Percentiles rank a stretch among this genome's conserved stretches.
phyloP scores from a whole-genome alignment of 352 stramenopile genomes.

The Sclerospora graminicola region DNA sequence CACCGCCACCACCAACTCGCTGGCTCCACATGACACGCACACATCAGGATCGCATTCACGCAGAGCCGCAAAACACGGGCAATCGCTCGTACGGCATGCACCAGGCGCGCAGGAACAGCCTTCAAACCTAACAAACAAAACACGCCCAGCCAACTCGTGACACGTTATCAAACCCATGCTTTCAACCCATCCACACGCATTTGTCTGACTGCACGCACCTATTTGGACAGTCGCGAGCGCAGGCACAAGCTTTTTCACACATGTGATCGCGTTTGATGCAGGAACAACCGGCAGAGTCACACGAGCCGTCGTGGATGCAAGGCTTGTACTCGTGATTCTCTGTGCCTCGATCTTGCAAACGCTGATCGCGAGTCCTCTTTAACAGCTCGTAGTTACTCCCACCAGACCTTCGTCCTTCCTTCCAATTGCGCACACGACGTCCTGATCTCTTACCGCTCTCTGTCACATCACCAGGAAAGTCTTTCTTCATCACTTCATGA shows the following conservation, averaged over 20 bases:
- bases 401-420: slow-evolving; percentile 18
- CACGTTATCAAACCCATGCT: not conserved
- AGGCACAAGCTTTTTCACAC: slow-evolving; percentile 37
- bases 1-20: slow-evolving; percentile 27
- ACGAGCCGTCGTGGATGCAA: slow-evolving; percentile 61
- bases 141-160: not conserved
- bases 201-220: slow-evolving; percentile 13
- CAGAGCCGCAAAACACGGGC: slow-evolving; percentile 37
- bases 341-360: slow-evolving; percentile 41
- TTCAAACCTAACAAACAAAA: slow-evolving; percentile 25
- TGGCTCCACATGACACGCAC: slow-evolving; percentile 34
- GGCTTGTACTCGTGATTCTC: slow-evolving; percentile 63
- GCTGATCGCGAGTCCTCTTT: slow-evolving; percentile 55
- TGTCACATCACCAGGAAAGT: slow-evolving; percentile 9
- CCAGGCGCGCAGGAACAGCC: slow-evolving; percentile 32
- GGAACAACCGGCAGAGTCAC: slow-evolving; percentile 40
- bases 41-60: slow-evolving; percentile 53
- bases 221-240: slow-evolving; percentile 31
- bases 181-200: not conserved
- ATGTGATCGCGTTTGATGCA: slow-evolving; percentile 46
- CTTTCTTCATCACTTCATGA: slow-evolving; percentile 28
- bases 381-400: slow-evolving; percentile 48
- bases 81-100: slow-evolving; percentile 36
- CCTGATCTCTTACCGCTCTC: slow-evolving; percentile 7
- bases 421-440: slow-evolving; percentile 27